phyloP scores from a whole-genome alignment of 2,329 filamentous ascomycete genomes.

The Penicillium rolfsii region DNA sequence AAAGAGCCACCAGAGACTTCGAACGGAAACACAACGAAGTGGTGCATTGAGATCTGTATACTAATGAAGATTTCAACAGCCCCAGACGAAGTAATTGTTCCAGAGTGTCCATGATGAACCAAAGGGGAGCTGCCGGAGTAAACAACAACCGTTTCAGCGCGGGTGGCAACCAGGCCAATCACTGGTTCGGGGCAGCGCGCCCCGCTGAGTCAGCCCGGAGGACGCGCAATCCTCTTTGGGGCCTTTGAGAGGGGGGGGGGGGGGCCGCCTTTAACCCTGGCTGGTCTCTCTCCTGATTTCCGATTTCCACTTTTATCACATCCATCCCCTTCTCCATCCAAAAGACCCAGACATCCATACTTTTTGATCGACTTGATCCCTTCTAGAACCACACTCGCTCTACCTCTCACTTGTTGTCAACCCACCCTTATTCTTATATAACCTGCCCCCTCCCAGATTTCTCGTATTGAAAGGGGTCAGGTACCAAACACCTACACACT shows the following conservation, averaged over 20 bases:
- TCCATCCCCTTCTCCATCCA: constrained; percentile 20
- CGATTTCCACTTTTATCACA: constrained; percentile 17
- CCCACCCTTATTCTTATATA: constrained; percentile 6
- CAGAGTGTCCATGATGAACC: not conserved
- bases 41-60: not conserved
- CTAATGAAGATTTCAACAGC: not conserved
- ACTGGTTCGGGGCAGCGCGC: not conserved
- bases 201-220: constrained; percentile 37
- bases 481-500: constrained; percentile 9
- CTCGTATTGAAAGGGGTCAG: constrained; percentile 4
- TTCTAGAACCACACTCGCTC: constrained; percentile 15
- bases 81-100: not conserved
- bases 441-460: constrained; percentile 2
- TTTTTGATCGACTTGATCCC: constrained; percentile 10
- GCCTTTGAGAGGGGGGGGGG: not conserved
- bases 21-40: not conserved
- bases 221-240: constrained; percentile 37
- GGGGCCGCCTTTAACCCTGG: constrained; percentile 10
- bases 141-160: constrained; percentile 18
- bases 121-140: constrained; percentile 7
- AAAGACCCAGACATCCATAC: constrained; percentile 12
- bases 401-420: constrained; percentile 12
- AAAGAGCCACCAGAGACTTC: not conserved
- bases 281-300: constrained; percentile 14
- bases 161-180: constrained; percentile 12